These are phyloP conservation scores for Rasamsonia emersonii DNA, from an alignment of 2,329 filamentous ascomycete species.

Conservation along the genomic window DNA sequence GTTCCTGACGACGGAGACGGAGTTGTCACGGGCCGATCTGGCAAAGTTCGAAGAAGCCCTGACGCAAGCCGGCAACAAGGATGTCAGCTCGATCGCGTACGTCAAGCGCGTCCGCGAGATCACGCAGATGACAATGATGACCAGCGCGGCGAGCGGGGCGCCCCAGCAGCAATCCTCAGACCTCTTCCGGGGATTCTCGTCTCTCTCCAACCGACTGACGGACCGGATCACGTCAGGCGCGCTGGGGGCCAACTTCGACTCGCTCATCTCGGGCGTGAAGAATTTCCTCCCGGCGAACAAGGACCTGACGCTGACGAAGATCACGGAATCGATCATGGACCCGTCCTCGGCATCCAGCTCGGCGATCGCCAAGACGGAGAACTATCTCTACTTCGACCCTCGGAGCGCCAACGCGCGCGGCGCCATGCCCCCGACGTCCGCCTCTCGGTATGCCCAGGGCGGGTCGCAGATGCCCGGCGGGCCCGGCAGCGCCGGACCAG, in stretches of 20 bases:
- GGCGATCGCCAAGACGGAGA: conserved; percentile 91
- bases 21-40: conserved; percentile 74
- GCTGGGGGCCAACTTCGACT: conserved; percentile 80
- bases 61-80: conserved; percentile 59
- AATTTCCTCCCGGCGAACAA: conserved; percentile 96
- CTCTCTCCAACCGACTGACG: conserved; percentile 82
- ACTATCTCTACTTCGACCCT: conserved; percentile 95
- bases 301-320: conserved; percentile 93
- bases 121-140: conserved; percentile 96
- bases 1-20: conserved; percentile 89
- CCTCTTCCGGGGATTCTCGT: conserved; percentile 87
- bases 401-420: conserved; percentile 86
- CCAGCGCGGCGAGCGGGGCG: conserved; percentile 63
- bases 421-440: conserved; percentile 74
- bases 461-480: conserved; percentile 36
- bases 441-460: conserved; percentile 33
- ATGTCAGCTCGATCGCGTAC: conserved; percentile 72
- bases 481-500: conserved; percentile 43
- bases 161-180: conserved; percentile 56
- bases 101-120: conserved; percentile 86
- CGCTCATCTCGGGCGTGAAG: conserved; percentile 89
- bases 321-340: conserved; percentile 97
- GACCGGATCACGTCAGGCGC: conserved; percentile 91
- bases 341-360: conserved; percentile 80
- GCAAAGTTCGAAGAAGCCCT: conserved; percentile 79